phyloP scores from a whole-genome alignment of 2,329 filamentous ascomycete species.

The Chrysosphaeria jannelii region DNA sequence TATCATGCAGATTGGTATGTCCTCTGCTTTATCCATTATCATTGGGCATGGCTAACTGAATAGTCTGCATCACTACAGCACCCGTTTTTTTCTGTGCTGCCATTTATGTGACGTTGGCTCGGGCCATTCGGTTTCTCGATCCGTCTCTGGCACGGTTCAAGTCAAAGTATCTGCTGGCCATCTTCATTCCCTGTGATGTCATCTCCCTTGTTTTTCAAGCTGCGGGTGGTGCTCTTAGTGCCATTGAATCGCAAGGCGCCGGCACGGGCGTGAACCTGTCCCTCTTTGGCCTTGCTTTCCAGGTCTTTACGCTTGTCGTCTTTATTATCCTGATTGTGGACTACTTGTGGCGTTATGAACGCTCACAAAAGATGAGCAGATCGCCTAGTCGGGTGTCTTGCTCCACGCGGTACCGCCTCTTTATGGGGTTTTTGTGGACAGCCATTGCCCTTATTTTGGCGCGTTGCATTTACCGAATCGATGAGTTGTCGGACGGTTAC shows the following conservation, averaged over 20 bases:
- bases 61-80: conserved; percentile 24
- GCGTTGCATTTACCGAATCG: conserved; percentile 24
- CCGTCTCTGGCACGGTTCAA: conserved; percentile 12
- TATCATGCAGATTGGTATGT: conserved; percentile 30
- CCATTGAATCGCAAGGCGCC: conserved; percentile 14
- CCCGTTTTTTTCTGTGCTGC: conserved; percentile 28
- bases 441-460: conserved; percentile 28
- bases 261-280: conserved; percentile 17
- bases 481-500: conserved; percentile 33
- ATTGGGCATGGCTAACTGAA: not conserved
- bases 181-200: conserved; percentile 21
- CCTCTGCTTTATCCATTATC: not conserved
- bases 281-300: conserved; percentile 24
- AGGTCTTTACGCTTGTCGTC: conserved; percentile 21
- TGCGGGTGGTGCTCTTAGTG: conserved; percentile 20
- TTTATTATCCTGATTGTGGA: conserved; percentile 19
- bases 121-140: conserved; percentile 11
- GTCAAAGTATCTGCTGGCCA: conserved; percentile 13
- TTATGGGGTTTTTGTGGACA: conserved; percentile 18
- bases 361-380: conserved; percentile 1
- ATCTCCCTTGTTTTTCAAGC: conserved; percentile 24
- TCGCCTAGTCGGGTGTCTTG: not conserved
- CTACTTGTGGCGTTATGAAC: conserved; percentile 15
- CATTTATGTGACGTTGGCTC: conserved; percentile 29
- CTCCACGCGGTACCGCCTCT: conserved; percentile 8